A percentile compares a stretch with the other conserved stretches of the same genome.
Conservation (phyloP, 164 flowering plant genomes). For the Nymphaea colorata region DNA sequence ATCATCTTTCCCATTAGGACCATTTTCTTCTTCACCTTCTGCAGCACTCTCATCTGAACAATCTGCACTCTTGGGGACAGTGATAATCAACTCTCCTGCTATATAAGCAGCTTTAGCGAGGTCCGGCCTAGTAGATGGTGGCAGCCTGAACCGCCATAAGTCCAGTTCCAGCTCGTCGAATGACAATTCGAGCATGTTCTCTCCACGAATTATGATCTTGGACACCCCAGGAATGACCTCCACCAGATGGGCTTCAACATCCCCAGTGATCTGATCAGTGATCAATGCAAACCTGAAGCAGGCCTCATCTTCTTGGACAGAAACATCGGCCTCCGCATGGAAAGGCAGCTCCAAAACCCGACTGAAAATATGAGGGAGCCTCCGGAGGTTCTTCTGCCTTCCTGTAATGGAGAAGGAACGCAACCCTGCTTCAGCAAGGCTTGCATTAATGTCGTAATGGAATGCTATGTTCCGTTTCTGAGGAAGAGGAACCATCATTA, state of each 20-base stretch:
- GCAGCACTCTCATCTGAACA: background rate
- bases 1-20: background rate
- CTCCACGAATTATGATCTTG: slow-evolving; percentile 52
- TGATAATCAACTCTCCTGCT: slow-evolving; percentile 66
- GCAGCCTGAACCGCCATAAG: slow-evolving; percentile 78
- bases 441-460: slow-evolving; percentile 18
- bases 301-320: slow-evolving; percentile 39
- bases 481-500: slow-evolving; percentile 35
- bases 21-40: background rate
- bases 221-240: slow-evolving; percentile 64
- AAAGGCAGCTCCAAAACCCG: slow-evolving; percentile 71
- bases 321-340: slow-evolving; percentile 60
- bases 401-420: background rate
- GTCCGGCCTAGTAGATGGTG: slow-evolving; percentile 57
- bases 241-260: slow-evolving; percentile 35
- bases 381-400: slow-evolving; percentile 51
- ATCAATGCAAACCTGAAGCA: slow-evolving; percentile 36
- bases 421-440: slow-evolving; percentile 7
- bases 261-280: slow-evolving; percentile 27
- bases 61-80: slow-evolving; percentile 54
- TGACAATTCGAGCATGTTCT: slow-evolving; percentile 15
- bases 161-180: slow-evolving; percentile 57
- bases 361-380: slow-evolving; percentile 70
- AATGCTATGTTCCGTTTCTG: slow-evolving; percentile 42
- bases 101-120: slow-evolving; percentile 47